Conservation (phyloP, 176 grass and related monocot genomes). For the Saccharum officinarum region DNA sequence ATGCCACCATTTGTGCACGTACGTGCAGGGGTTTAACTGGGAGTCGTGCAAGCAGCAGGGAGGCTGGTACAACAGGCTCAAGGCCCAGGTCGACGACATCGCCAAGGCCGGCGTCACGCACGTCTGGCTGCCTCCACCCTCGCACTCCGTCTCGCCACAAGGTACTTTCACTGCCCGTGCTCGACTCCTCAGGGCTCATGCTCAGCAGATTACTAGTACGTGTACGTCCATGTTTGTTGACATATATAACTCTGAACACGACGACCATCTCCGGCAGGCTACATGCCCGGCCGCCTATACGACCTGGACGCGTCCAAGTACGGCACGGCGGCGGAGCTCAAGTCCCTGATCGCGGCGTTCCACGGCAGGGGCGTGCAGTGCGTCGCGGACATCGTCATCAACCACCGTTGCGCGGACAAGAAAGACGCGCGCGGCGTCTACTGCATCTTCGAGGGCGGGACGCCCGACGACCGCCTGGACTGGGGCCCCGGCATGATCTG, state of each 20-base stretch:
- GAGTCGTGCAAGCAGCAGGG: slow-evolving; percentile 71
- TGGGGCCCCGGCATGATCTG: slow-evolving; percentile 75
- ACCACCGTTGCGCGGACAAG: slow-evolving; percentile 68
- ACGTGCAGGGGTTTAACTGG: slow-evolving; percentile 87
- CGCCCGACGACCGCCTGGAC: slow-evolving; percentile 63
- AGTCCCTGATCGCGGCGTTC: slow-evolving; percentile 54
- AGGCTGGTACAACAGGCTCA: slow-evolving; percentile 66
- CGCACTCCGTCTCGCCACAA: slow-evolving; percentile 69
- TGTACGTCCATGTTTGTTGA: too few relatives aligned
- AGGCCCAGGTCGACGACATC: slow-evolving; percentile 48
- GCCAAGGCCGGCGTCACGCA: slow-evolving; percentile 59
- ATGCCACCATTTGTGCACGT: not conserved
- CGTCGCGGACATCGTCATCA: slow-evolving; percentile 68
- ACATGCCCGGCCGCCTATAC: slow-evolving; percentile 72
- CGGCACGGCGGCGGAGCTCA: slow-evolving; percentile 48
- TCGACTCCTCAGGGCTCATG: too few relatives aligned
- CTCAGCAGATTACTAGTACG: too few relatives aligned
- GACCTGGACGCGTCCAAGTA: slow-evolving; percentile 75
- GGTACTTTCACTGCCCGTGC: slow-evolving; percentile 2
- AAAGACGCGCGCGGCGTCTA: slow-evolving; percentile 57
- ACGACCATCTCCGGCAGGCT: slow-evolving; percentile 16
- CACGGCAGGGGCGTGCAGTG: slow-evolving; percentile 45
- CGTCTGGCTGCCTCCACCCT: slow-evolving; percentile 79
- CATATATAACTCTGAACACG: too few relatives aligned
- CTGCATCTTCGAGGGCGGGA: slow-evolving; percentile 70